Evolutionary conservation across 2,329 filamentous ascomycete species (phyloP), one percentile per base, ranked within the genome.

Genomic region (Diaporthe velutina): DNA sequence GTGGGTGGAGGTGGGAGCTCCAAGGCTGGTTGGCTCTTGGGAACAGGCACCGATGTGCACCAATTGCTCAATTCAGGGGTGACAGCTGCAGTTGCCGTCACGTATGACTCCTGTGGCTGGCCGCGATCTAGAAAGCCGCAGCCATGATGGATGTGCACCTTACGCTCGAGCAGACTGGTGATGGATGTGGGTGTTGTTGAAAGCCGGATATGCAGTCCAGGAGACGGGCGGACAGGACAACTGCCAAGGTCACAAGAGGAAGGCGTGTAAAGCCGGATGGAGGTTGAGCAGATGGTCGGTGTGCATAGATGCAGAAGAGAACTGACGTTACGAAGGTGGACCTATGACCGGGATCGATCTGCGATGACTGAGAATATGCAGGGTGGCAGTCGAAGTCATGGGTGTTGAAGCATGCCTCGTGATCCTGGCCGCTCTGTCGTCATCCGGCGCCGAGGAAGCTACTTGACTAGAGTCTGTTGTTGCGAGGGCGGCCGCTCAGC

Each of bases 351-450:
- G 30, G 61, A 54, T 50, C n/a, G 61, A 73, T 57, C 70, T 73
- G 64, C 55, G 73, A 58, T 64, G 71, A 64, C 64, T 48, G 70
- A 58, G 35, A 70, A 66, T 54, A 60, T 70, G 42, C 67, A 67
- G 64, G 71, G 74, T 73, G 74, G 48, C 64, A 61, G 50, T 73
- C 30, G 57, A 75, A 74, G 74, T 76, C 74, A 76, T 76, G 74
- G 68, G 74, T 68, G 64, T 35, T 74, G 73, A 71, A 70, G 73
- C 52, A 52, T 61, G 72, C 72, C 72, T 74, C 72, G 73, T 76
- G 74, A 74, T 58, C 72, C 74, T 71, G 74, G 74, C 74, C 42
- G 54, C 68, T 73, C 72, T 76, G 67, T 74, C 74, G 73, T 76
- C 74, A 76, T 76, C 72, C 68, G 68, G 35, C 38, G 40, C 66